phyloP scores from a whole-genome alignment of 169 alveolate species.

The Toxoplasma gondii region DNA sequence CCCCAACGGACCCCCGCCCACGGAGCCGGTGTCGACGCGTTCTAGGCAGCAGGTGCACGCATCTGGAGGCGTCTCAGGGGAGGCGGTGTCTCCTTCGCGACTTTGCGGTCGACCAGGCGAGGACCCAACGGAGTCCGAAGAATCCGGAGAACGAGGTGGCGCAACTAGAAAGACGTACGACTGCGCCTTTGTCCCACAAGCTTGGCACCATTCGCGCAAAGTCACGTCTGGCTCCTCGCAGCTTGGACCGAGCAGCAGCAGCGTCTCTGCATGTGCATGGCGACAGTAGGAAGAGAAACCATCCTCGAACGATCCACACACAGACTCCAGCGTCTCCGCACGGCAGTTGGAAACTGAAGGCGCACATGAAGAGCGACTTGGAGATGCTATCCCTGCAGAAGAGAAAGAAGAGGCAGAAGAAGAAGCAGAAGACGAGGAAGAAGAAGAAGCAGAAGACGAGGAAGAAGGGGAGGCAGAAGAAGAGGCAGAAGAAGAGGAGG shows the following conservation, averaged over 20 bases:
- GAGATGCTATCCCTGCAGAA: neutral
- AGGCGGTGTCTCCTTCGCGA: neutral
- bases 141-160: neutral
- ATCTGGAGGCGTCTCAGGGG: neutral
- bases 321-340: neutral
- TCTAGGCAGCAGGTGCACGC: neutral
- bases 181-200: neutral
- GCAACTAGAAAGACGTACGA: constrained; percentile 13
- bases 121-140: neutral
- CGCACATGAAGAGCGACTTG: neutral
- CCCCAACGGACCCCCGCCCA: neutral
- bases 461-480: neutral
- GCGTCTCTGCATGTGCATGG: neutral
- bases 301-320: neutral
- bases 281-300: constrained; percentile 13
- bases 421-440: neutral
- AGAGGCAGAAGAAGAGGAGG: neutral
- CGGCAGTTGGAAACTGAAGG: neutral
- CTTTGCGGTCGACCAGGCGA: neutral
- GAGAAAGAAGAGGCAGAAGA: neutral
- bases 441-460: neutral
- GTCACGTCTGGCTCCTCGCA: neutral
- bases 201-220: constrained; percentile 13
- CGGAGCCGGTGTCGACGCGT: neutral
- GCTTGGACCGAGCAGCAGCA: constrained; percentile 15